These are phyloP conservation scores for Globisporangium mamillatum DNA, from an alignment of 352 stramenopile species.

Conservation along the genomic window DNA sequence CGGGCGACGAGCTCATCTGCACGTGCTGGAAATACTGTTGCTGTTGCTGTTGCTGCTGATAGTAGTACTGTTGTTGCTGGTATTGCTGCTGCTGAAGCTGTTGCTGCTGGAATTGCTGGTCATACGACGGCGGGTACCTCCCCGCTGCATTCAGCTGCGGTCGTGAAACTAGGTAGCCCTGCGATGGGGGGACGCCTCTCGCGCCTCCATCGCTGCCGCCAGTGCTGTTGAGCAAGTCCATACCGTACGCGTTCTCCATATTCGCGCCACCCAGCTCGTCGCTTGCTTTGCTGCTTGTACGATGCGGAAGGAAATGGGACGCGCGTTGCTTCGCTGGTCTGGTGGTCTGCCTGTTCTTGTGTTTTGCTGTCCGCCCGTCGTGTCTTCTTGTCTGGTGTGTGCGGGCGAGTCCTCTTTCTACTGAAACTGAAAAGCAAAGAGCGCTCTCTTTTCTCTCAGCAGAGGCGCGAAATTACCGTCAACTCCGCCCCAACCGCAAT, in stretches of 20 bases:
- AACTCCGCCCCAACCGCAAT: not conserved
- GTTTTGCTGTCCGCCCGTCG: not conserved
- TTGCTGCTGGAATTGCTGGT: slow-evolving; percentile 8
- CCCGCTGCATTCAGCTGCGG: not conserved
- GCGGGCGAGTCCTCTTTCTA: not conserved
- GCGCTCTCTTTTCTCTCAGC: not conserved
- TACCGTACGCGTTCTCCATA: slow-evolving; percentile 7
- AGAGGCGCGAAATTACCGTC: not conserved
- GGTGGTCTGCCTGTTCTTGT: not conserved
- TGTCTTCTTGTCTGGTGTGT: not conserved
- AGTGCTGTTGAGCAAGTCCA: slow-evolving; percentile 3
- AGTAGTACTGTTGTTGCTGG: slow-evolving; percentile 1
- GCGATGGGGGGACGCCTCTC: not conserved
- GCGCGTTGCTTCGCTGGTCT: not conserved
- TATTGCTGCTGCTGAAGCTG: slow-evolving; percentile 2
- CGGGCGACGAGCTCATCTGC: slow-evolving; percentile 6
- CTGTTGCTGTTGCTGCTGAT: slow-evolving; percentile 8
- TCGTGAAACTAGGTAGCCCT: not conserved
- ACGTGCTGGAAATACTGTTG: slow-evolving; percentile 3
- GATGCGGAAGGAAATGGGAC: not conserved
- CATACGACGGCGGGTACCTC: not conserved
- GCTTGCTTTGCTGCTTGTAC: not conserved
- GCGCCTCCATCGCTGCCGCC: not conserved
- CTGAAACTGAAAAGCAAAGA: not conserved
- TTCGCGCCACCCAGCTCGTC: not conserved